Percentiles rank a stretch among this genome's conserved stretches.
Evolutionary conservation across 2,329 filamentous ascomycete species (phyloP).

Genomic region (Pyrenophora tritici-repentis): DNA sequence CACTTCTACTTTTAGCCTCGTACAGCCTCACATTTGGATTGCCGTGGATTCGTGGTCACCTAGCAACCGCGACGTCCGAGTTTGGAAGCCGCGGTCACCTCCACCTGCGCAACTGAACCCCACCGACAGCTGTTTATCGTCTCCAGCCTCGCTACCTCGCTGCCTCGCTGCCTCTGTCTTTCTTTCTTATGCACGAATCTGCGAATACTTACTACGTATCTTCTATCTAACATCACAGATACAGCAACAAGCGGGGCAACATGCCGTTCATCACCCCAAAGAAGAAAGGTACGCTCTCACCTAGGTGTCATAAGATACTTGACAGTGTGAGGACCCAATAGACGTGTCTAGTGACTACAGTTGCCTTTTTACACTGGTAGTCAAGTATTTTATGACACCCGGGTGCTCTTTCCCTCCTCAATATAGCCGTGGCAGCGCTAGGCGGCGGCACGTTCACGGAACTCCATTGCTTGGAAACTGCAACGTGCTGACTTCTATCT

Average conservation of each 20-base stretch:
- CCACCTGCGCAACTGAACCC: not conserved
- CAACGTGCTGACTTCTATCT: not conserved
- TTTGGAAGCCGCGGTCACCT: not conserved
- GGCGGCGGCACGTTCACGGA: too few relatives aligned
- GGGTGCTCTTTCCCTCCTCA: not conserved
- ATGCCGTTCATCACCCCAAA: constrained; percentile 1
- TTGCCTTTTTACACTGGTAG: too few relatives aligned
- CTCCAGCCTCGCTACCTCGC: too few relatives aligned
- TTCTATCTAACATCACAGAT: not conserved
- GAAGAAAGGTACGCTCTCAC: not conserved
- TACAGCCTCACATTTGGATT: too few relatives aligned
- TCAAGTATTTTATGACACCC: too few relatives aligned
- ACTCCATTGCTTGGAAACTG: too few relatives aligned
- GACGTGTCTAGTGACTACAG: too few relatives aligned
- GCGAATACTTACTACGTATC: too few relatives aligned
- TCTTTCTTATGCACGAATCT: not conserved
- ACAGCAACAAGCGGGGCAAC: not conserved
- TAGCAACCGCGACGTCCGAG: not conserved
- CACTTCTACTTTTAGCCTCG: not conserved
- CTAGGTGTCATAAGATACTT: too few relatives aligned
- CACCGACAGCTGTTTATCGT: not conserved
- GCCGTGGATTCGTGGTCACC: not conserved
- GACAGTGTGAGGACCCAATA: too few relatives aligned
- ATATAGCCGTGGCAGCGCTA: too few relatives aligned
- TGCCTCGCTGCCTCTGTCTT: not conserved